Base-by-base conservation (phyloP, 2,329 filamentous ascomycete genomes). In the Colletotrichum trifolii region DNA sequence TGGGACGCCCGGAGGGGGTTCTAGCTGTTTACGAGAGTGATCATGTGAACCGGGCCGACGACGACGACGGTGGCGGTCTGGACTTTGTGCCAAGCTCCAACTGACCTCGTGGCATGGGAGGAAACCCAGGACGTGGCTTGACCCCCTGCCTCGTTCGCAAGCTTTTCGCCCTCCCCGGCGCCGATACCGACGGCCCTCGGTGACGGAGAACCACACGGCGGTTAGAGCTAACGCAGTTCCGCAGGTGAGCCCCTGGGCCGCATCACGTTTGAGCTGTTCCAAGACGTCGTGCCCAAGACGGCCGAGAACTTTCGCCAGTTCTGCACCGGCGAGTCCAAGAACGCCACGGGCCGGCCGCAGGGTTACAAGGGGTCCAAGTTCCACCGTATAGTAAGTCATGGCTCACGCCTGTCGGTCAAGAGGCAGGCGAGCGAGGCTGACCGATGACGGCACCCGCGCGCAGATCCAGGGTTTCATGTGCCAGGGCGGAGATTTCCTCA, bases 241-340 rank as follows among this genome's bases (percentile, higher is more conserved):
- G 9, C 70, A 96, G 94, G 94, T 67, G 92, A 96, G 74, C 90
- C 92, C 3, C 86, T 97, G 13, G 94, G 94, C 68, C 90, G 94
- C 63, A 89, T 97, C 73, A 94, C 92, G 70, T 94, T 97, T 77
- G 93, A 97, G 79, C 88, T 99, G 67, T 97, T 96, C 83, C 89
- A 90, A 67, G 87, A 97, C 78, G 84, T 91, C 25, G 91, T 93
- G 0, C 94, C 94, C 68, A 90, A 90, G 73, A 98, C 96, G 8
- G 93, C 94, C 36, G 96, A 98, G 79, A 98, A 98, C 82, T 98
- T 99, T 77, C 92, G 94, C 50, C 93, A 96, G 75, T 97, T 97
- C 81, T 97, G 94, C 81, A 98, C 95, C 0, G 96, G 96, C 72
- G 95, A 98, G 82, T 89, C 87, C 70, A 97, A 94, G 80, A 92